Conservation (phyloP, 2,329 filamentous ascomycete species). For the Ambrosiella beaveri region DNA sequence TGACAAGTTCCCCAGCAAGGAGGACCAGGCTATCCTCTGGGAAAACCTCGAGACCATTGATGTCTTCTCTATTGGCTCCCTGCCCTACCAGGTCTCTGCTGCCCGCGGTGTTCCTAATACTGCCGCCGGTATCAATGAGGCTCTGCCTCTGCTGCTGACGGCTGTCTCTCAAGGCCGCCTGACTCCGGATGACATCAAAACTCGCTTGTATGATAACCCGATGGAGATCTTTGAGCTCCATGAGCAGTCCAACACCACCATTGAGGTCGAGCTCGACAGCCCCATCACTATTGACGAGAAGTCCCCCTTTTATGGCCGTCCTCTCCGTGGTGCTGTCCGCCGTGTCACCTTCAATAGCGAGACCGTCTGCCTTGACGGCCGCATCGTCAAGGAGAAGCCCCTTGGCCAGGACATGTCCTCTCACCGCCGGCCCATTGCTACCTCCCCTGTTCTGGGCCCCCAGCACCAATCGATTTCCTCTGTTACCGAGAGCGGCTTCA, state of each 20-base stretch:
- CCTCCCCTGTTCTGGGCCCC: slow-evolving; percentile 40
- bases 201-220: slow-evolving; percentile 58
- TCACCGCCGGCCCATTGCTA: slow-evolving; percentile 34
- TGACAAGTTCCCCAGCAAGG: slow-evolving; percentile 43
- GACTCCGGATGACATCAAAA: slow-evolving; percentile 55
- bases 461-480: slow-evolving; percentile 7
- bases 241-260: slow-evolving; percentile 53
- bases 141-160: slow-evolving; percentile 56
- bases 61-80: slow-evolving; percentile 61
- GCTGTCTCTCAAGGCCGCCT: slow-evolving; percentile 58
- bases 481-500: slow-evolving; percentile 5
- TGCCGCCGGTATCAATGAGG: slow-evolving; percentile 52
- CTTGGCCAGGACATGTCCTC: slow-evolving; percentile 61
- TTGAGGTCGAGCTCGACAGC: slow-evolving; percentile 62
- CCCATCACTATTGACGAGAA: slow-evolving; percentile 21
- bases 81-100: slow-evolving; percentile 58
- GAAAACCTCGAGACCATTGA: slow-evolving; percentile 56
- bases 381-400: slow-evolving; percentile 33
- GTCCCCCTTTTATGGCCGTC: slow-evolving; percentile 54
- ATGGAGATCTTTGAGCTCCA: slow-evolving; percentile 70
- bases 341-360: slow-evolving; percentile 59
- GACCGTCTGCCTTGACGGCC: slow-evolving; percentile 59
- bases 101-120: slow-evolving; percentile 37
- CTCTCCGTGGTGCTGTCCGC: slow-evolving; percentile 52
- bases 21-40: slow-evolving; percentile 60